A percentile compares a stretch with the other conserved stretches of the same genome.
Evolutionary conservation across 768 basidiomycete species (phyloP).

Genomic region (Boletus rubroflammeus): DNA sequence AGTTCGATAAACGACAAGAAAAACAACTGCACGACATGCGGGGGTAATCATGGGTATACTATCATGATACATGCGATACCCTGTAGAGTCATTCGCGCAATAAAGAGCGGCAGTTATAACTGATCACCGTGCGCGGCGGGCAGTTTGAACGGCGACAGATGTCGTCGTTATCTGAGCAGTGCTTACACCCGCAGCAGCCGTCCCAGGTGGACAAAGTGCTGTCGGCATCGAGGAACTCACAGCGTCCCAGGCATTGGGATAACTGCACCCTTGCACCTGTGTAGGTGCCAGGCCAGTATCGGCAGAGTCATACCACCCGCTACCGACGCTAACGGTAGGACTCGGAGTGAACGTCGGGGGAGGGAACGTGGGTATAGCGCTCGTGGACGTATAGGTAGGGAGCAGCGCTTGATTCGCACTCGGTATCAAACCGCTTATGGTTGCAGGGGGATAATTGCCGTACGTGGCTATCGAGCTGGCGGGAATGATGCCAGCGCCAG

Average conservation of each 20-base stretch:
- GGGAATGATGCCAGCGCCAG: constrained; percentile 47
- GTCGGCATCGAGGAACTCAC: constrained; percentile 46
- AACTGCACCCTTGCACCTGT: constrained; percentile 58
- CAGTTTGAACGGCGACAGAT: neutral
- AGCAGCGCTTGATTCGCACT: constrained; percentile 37
- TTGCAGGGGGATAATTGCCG: constrained; percentile 51
- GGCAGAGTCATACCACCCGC: constrained; percentile 55
- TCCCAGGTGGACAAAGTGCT: constrained; percentile 36
- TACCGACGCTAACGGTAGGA: constrained; percentile 40
- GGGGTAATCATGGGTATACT: neutral
- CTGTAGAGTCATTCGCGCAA: neutral
- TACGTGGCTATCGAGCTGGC: constrained; percentile 40
- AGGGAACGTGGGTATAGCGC: constrained; percentile 52
- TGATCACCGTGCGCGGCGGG: constrained; percentile 6
- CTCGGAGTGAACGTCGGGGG: constrained; percentile 48
- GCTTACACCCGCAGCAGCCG: neutral
- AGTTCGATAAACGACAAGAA: neutral
- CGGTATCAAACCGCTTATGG: constrained; percentile 43
- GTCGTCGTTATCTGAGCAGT: constrained; percentile 3
- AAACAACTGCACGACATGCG: neutral
- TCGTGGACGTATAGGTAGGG: constrained; percentile 66
- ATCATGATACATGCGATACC: neutral
- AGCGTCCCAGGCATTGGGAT: constrained; percentile 64
- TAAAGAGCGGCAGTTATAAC: neutral
- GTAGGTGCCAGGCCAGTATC: constrained; percentile 55